A percentile compares a stretch with the other conserved stretches of the same genome.
Evolutionary conservation across 305 asterid species (phyloP).

Genomic region (Ilex paraguariensis): DNA sequence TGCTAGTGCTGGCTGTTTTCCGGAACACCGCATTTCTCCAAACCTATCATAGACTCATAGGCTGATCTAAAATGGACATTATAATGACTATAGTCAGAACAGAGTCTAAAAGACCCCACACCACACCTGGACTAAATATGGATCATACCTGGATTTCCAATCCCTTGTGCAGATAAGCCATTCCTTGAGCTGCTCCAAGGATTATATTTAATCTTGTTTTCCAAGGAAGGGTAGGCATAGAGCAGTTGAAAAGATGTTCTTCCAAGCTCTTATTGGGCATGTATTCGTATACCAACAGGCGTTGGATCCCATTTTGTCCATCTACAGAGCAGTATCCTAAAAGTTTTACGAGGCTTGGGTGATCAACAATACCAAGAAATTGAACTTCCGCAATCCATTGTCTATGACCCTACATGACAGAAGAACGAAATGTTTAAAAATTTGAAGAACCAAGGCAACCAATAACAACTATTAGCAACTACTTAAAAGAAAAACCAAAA

Average conservation of each 20-base stretch:
- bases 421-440: too few species aligned
- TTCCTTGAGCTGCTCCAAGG: slow-evolving; percentile 1
- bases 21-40: too few species aligned
- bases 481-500: too few species aligned
- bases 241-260: not conserved
- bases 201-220: not conserved
- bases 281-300: not conserved
- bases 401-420: not conserved
- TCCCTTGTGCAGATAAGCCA: not conserved
- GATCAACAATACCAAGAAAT: slow-evolving; percentile 1
- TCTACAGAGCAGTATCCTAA: slow-evolving; percentile 1
- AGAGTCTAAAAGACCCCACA: too few species aligned
- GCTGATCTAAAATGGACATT: too few species aligned
- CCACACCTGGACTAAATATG: too few species aligned
- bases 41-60: too few species aligned
- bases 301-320: not conserved
- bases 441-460: too few species aligned
- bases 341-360: not conserved
- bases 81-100: too few species aligned
- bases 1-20: too few species aligned
- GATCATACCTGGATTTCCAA: not conserved
- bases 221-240: slow-evolving; percentile 1
- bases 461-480: too few species aligned
- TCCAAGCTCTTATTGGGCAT: slow-evolving; percentile 4
- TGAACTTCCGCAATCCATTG: slow-evolving; percentile 4